Evolutionary conservation across 176 grass and related monocot species (phyloP), one percentile per base, ranked within the genome.

Genomic region (Oryza punctata): DNA sequence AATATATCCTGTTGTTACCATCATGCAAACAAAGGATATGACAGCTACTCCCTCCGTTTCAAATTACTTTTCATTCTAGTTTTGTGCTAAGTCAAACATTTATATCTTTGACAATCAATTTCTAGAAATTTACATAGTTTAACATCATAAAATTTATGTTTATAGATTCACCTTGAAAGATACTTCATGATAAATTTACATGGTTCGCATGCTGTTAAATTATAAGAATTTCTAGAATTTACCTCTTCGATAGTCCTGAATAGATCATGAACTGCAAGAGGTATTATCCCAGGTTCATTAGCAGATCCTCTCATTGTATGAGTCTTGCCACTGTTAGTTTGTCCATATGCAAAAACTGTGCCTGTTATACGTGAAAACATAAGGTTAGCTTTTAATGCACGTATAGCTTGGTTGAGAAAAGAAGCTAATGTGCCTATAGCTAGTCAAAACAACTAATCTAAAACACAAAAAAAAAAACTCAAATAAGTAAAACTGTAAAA

Each of bases 331-430:
- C 96, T 98, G 46, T 92, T 98, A 13, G 93, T 98, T 91, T 98
- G 96, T 52, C 96, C 96, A 89, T 98, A 98, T 32, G 91, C 96
- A 85, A 98, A 98, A 77, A 98, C 96, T 24, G 96, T 98, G 63
- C 96, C 91, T 98, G 28, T 37, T 4, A 75, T 44, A 81, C 12
- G 82, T 52, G 50, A 28, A 81, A 78, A 70, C 14, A 67, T 21
- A 82, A n/a, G 70, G n/a, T 25, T 63, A 14, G 74, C 12, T 79
- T 82, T 24, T 8, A 78, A 80, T 69, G 28, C 25, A 29, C 15
- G 49, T 46, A 61, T 61, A 19, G 40, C 32, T 21, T 21, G 16
- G 61, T 14, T 54, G 67, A 61, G 79, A 38, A 52, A 65, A 77
- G 12, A 78, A 16, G 67, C 40, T 63, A 59, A 6, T 57, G 7